These are phyloP conservation scores for Bruguiera hainesii DNA, from an alignment of 441 rosid genomes.

Conservation along the genomic window DNA sequence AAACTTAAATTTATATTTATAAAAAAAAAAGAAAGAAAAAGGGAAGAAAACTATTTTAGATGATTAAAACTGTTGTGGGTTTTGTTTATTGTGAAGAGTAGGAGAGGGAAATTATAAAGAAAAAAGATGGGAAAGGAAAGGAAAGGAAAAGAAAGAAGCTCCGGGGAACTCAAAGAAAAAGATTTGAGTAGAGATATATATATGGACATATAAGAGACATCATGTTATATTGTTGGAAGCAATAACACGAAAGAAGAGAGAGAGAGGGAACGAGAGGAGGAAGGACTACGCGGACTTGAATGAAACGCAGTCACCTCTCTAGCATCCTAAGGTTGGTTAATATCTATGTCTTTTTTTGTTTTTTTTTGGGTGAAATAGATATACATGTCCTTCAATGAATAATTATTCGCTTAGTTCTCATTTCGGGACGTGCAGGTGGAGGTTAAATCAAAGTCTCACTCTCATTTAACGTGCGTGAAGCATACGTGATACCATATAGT, in stretches of 20 bases:
- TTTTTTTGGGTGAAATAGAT: not conserved
- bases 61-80: slow-evolving; percentile 43
- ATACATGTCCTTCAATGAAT: no score
- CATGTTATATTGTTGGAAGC: slow-evolving; percentile 17
- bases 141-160: slow-evolving; percentile 22
- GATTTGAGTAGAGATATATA: slow-evolving; percentile 12
- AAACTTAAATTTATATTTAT: slow-evolving; percentile 12
- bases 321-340: slow-evolving; percentile 28
- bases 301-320: slow-evolving; percentile 45
- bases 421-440: not conserved
- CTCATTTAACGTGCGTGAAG: not conserved
- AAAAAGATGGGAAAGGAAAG: slow-evolving; percentile 24
- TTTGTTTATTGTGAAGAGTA: slow-evolving; percentile 32
- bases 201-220: not conserved
- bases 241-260: slow-evolving; percentile 22
- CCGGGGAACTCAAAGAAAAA: slow-evolving; percentile 18
- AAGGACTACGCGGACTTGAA: not conserved
- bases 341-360: slow-evolving; percentile 23
- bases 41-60: slow-evolving; percentile 10
- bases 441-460: not conserved
- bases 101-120: slow-evolving; percentile 25
- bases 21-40: not conserved
- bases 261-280: slow-evolving; percentile 17
- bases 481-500: no score
- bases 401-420: not conserved